Evolutionary conservation across 495 filamentous ascomycete species (phyloP), one percentile per base, ranked within the genome.

Genomic region (Bombardia bombarda): DNA sequence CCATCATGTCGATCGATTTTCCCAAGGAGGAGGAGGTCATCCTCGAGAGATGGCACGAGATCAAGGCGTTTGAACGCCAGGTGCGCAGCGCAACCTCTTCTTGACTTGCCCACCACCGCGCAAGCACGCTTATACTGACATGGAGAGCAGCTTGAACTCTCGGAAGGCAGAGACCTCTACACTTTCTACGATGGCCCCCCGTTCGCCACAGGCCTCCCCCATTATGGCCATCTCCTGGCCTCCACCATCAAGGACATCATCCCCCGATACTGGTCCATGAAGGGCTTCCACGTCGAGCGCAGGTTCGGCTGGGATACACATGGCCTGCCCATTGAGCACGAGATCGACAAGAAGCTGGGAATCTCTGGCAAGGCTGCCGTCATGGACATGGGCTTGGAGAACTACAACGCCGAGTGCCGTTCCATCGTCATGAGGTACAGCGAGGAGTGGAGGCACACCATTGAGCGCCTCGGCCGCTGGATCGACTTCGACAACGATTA

Each of bases 401-500:
- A 83, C 50, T 98, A 98, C 71, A 98, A 98, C 60, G 81, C 72
- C 39, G 89, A 96, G 67, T 98, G 92, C 61, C 76, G 82, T 40
- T 81, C 85, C 36, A 96, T 97, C 63, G 92, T 97, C 46, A 95
- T 97, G 89, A 77, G 86, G 51, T 98, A 82, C 61, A 79, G 87
- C 18, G 66, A 73, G 7, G 92, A 97, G 65, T 98, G 92, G 93
- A 77, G 87, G 43, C 66, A 83, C 47, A 95, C 87, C 14, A 86
- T 98, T 45, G 87, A 95, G 43, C 66, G 92, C 33, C 66, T 98
- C 21, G 92, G 93, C 34, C 84, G 93, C 42, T 98, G 93, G 92
- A 89, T 97, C 53, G 93, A 98, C 66, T 95, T 97, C 46, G 93
- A 97, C 64, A 92, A 94, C 56, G 89, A 95, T 56, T 96, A 96